Conservation (phyloP, 2,329 filamentous ascomycete species). For the Ambrosiella beaveri region DNA sequence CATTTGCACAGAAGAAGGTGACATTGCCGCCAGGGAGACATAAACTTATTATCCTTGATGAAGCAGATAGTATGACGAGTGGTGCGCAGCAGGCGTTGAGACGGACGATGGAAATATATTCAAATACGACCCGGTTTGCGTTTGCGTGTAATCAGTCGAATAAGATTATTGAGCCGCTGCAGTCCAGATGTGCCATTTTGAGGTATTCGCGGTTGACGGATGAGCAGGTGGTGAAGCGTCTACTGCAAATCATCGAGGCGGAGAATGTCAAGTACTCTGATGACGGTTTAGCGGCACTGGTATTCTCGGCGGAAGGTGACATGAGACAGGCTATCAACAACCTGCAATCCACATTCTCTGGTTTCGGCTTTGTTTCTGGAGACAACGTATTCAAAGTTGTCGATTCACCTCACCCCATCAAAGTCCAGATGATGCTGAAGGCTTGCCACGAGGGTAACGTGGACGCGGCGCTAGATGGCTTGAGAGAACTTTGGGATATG, state of each 20-base stretch:
- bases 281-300: conserved; percentile 84
- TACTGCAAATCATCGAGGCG: conserved; percentile 83
- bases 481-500: conserved; percentile 84
- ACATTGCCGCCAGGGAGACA: conserved; percentile 79
- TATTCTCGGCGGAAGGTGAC: conserved; percentile 93
- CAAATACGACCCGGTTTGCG: conserved; percentile 85
- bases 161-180: conserved; percentile 98
- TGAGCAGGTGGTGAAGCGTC: conserved; percentile 73
- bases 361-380: conserved; percentile 91
- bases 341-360: conserved; percentile 78
- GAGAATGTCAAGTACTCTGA: conserved; percentile 84
- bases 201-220: conserved; percentile 87
- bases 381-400: conserved; percentile 98
- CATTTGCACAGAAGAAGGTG: conserved; percentile 97
- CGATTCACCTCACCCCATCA: conserved; percentile 91
- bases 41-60: conserved; percentile 93
- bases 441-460: conserved; percentile 86
- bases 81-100: conserved; percentile 90
- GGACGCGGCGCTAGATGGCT: conserved; percentile 65
- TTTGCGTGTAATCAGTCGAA: conserved; percentile 98
- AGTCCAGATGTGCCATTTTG: conserved; percentile 89
- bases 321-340: conserved; percentile 99
- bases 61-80: conserved; percentile 95
- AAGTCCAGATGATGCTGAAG: conserved; percentile 97
- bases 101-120: conserved; percentile 98